Base-by-base conservation (phyloP, 768 basidiomycete species). In the Auricularia heimuer region DNA sequence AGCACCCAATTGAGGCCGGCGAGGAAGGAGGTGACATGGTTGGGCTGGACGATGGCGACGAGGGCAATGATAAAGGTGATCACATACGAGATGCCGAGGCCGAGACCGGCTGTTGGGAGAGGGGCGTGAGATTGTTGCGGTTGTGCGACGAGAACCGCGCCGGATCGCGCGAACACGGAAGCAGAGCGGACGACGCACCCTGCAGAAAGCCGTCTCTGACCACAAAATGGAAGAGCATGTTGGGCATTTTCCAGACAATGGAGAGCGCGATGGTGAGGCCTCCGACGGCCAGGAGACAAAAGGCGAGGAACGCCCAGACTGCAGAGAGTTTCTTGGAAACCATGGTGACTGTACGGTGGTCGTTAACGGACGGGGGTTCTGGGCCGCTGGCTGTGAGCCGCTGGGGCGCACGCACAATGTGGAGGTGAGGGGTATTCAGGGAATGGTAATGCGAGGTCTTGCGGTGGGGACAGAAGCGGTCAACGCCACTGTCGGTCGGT, bases 1-100 rank as follows among this genome's bases (percentile, higher is more conserved):
- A 94, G 85, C 34, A 80, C 70, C 78, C 87, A 92, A 75, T 93
- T 94, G 69, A 93, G 83, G 45, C 89, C 73, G 67, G 88, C 83
- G 45, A 96, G 84, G 54, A 89, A 86, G 42, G 79, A 73, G 54
- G 82, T 90, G 68, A 86, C 80, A 72, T 88, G 85, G 68, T 86
- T 87, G 36, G 82, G 82, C 69, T 89, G 86, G 37, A 88, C 74
- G 69, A 93, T 79, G 51, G 89, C 90, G 21, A 79, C 79, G 51
- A 95, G 73, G 42, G 94, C 90, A 65, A 92, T 71, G 58, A 82
- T 76, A 67, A 88, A 89, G 33, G 91, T 91, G 60, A 83, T 66
- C 6, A 89, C 75, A 62, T 94, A 77, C 37, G 81, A 72, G 54
- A 88, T 80, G 16, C 92, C 93, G 65, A 94, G 74, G 7, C 84